Conservation (phyloP, 192 early-diverging fungal species). For the Umbelopsis sp. region DNA sequence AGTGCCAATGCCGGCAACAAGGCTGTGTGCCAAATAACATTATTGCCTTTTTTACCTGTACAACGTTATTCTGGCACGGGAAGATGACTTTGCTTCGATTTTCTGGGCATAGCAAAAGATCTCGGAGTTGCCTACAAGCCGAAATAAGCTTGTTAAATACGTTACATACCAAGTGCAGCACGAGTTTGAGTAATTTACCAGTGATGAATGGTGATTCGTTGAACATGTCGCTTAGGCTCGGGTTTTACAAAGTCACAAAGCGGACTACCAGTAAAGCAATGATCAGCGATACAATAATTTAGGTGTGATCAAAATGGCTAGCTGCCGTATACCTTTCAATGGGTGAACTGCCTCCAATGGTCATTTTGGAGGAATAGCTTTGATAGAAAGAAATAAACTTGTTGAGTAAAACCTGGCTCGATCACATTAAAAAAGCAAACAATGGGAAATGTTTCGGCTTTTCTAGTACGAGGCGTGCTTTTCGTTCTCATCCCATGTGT, state of each 20-base stretch:
- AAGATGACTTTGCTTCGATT: conserved; percentile 77
- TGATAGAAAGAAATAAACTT: neutral
- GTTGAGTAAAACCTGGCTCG: neutral
- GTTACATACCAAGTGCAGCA: neutral
- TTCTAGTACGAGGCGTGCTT: neutral
- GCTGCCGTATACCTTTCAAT: neutral
- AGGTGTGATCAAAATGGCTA: neutral
- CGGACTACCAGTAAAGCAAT: neutral
- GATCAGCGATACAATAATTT: neutral
- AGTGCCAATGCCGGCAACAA: neutral
- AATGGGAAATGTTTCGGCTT: conserved; percentile 21
- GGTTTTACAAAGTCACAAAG: conserved; percentile 55
- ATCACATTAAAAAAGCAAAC: conserved; percentile 19
- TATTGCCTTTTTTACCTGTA: conserved; percentile 18
- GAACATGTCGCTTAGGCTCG: conserved; percentile 67
- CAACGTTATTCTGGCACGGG: conserved; percentile 73
- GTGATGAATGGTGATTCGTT: conserved; percentile 89
- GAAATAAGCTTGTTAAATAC: neutral
- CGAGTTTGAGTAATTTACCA: conserved; percentile 58
- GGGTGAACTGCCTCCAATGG: neutral
- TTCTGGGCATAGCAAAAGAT: conserved; percentile 81
- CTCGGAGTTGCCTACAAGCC: conserved; percentile 82
- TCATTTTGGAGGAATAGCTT: neutral
- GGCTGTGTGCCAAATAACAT: neutral
- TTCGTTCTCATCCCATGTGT: too few relatives aligned